A percentile compares a stretch with the other conserved stretches of the same genome.
These are phyloP conservation scores for Ophiognomonia clavigignenti-juglandacearum DNA, from an alignment of 2,329 filamentous ascomycete species.

Conservation along the genomic window DNA sequence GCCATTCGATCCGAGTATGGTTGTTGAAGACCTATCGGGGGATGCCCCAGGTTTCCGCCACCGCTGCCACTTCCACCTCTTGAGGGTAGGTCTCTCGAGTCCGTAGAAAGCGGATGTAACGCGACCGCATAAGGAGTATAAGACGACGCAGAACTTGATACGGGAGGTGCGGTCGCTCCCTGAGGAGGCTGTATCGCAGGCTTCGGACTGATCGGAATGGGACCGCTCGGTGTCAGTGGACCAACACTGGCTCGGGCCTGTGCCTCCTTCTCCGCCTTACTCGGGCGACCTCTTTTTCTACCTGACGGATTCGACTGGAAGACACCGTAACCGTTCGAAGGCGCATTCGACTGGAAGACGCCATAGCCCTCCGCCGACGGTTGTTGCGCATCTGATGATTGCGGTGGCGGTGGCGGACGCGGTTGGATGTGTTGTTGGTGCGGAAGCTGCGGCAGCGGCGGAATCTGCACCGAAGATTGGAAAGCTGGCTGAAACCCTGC, in stretches of 20 bases:
- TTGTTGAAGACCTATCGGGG: background rate
- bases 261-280: constrained; percentile 27
- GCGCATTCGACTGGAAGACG: constrained; percentile 11
- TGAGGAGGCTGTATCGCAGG: constrained; percentile 3
- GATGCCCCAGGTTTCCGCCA: background rate
- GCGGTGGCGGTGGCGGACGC: constrained; percentile 19
- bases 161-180: background rate
- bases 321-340: constrained; percentile 16
- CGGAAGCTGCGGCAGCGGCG: constrained; percentile 10
- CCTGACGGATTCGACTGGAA: constrained; percentile 17
- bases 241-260: constrained; percentile 20
- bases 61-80: constrained; percentile 4
- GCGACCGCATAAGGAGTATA: background rate
- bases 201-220: constrained; percentile 19
- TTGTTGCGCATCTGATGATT: constrained; percentile 18
- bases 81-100: constrained; percentile 4
- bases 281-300: constrained; percentile 29
- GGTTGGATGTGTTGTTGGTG: constrained; percentile 25
- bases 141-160: background rate
- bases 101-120: background rate
- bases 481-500: constrained; percentile 13
- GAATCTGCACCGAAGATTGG: constrained; percentile 6
- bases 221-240: constrained; percentile 19
- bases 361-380: constrained; percentile 5
- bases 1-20: constrained; percentile 4